Base-by-base conservation (phyloP, 2,329 filamentous ascomycete species). In the Akanthomyces muscarius region DNA sequence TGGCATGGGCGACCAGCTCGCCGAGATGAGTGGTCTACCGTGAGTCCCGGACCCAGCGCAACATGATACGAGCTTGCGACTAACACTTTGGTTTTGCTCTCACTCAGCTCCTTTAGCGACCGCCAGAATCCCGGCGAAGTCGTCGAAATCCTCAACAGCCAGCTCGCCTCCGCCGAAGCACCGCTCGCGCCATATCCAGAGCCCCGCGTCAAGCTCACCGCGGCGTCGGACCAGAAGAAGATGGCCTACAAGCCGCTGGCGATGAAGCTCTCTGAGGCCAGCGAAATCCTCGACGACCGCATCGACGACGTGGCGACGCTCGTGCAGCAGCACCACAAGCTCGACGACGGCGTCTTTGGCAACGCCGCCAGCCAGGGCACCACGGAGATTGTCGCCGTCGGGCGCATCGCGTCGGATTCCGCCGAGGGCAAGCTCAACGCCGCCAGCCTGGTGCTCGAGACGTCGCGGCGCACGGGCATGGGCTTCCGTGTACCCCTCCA, bases 231-330 rank as follows among this genome's bases (percentile, higher is more conserved):
- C 73, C 84, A 92, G 71, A 92, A 93, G 73, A 97, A 97, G 73
- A 89, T 97, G 68, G 86, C 82, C 1, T 99, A 98, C 77, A 95
- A 93, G 72, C 91, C 92, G 2, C 88, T 98, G 81, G 89, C 91
- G 2, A 97, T 98, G 92, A 96, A 97, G 71, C 82, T 95, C 7
- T 93, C 91, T 5, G 93, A 97, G 73, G 88, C 92, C 0, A 96
- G 94, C 5, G 93, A 97, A 74, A 91, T 97, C 51, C 83, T 98
- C 8, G 95, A 99, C 76, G 94, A 98, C 75, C 85, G 92, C 69
- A 97, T 99, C 78, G 92, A 98, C 69, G 92, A 93, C 66, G 97
- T 97, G 70, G 83, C 86, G 64, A 78, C 80, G n/a, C 75, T 92
- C 1, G 81, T 96, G 5, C 87, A 91, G 75, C 85, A 89, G 62